Conservation (phyloP, 208 protist species). For the Trypanosoma avium region DNA sequence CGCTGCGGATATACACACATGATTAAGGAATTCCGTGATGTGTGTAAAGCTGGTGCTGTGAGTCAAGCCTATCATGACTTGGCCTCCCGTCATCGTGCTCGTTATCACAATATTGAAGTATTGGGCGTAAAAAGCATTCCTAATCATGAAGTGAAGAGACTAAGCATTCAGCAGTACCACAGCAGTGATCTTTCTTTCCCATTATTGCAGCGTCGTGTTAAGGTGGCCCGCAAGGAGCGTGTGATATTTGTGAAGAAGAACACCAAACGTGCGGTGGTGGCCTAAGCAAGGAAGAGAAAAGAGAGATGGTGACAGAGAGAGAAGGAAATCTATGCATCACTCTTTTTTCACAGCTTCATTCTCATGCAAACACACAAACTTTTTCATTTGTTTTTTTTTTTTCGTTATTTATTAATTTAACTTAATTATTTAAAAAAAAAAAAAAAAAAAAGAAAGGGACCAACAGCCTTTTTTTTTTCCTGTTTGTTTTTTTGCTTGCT, state of each 20-base stretch:
- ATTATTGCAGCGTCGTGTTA: conserved; percentile 35
- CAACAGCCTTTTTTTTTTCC: not conserved
- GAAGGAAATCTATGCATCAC: too few species aligned
- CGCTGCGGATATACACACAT: conserved; percentile 98
- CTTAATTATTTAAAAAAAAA: conserved; percentile 7
- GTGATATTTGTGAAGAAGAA: conserved; percentile 84
- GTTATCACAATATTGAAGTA: conserved; percentile 96
- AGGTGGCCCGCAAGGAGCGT: conserved; percentile 34
- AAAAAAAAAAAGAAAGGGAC: conserved; percentile 3
- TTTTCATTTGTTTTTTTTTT: conserved; percentile 18
- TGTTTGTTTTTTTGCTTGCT: not conserved
- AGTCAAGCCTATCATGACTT: conserved; percentile 98
- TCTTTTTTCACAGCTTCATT: too few species aligned
- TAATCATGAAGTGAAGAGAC: conserved; percentile 76
- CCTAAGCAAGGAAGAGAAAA: too few species aligned
- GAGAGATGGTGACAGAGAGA: too few species aligned
- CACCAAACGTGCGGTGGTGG: conserved; percentile 46
- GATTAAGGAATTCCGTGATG: conserved; percentile 99
- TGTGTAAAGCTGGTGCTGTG: conserved; percentile 94
- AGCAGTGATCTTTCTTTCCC: conserved; percentile 94
- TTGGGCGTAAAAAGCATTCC: conserved; percentile 92
- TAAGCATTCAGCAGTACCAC: conserved; percentile 75
- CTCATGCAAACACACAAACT: too few species aligned
- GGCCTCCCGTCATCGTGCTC: conserved; percentile 96
- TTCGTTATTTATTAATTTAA: conserved; percentile 18